A percentile compares a stretch with the other conserved stretches of the same genome.
These are phyloP conservation scores for Simplicillium aogashimaense DNA, from an alignment of 2,329 filamentous ascomycete genomes.

Conservation along the genomic window DNA sequence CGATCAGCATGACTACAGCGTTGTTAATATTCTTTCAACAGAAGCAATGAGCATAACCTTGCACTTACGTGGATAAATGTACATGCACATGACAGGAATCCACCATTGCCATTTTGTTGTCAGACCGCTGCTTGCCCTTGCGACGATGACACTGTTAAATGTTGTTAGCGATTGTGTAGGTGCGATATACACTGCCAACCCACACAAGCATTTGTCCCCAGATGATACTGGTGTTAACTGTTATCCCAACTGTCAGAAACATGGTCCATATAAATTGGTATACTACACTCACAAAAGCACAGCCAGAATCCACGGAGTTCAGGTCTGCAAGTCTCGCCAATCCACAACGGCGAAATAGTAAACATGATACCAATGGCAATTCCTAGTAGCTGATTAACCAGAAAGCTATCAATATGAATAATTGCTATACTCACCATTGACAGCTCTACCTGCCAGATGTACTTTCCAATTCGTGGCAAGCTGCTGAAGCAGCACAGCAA, in stretches of 20 bases:
- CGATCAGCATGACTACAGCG: slow-evolving; percentile 9
- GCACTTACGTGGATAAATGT: slow-evolving; percentile 18
- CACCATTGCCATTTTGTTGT: slow-evolving; percentile 20
- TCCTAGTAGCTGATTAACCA: slow-evolving; percentile 5
- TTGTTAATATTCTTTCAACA: background rate
- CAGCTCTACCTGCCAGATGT: slow-evolving; percentile 16
- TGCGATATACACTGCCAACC: background rate
- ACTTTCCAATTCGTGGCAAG: slow-evolving; percentile 16
- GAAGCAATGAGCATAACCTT: background rate
- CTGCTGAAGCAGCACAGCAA: slow-evolving; percentile 19
- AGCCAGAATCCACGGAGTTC: slow-evolving; percentile 26
- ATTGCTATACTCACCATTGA: slow-evolving; percentile 10
- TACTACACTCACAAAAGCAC: slow-evolving; percentile 15
- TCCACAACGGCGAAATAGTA: slow-evolving; percentile 25
- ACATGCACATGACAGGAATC: slow-evolving; percentile 18
- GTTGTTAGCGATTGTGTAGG: no score
- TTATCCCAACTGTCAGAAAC: background rate
- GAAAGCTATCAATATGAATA: background rate
- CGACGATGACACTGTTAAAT: slow-evolving; percentile 9
- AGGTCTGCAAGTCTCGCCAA: slow-evolving; percentile 23
- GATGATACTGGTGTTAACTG: slow-evolving; percentile 24
- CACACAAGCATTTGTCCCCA: slow-evolving; percentile 20
- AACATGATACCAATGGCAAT: slow-evolving; percentile 25
- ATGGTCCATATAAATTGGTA: background rate
- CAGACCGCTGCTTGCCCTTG: slow-evolving; percentile 12